Base-by-base conservation (phyloP, 139 green algal genomes). In the Chlorella ohadii region DNA sequence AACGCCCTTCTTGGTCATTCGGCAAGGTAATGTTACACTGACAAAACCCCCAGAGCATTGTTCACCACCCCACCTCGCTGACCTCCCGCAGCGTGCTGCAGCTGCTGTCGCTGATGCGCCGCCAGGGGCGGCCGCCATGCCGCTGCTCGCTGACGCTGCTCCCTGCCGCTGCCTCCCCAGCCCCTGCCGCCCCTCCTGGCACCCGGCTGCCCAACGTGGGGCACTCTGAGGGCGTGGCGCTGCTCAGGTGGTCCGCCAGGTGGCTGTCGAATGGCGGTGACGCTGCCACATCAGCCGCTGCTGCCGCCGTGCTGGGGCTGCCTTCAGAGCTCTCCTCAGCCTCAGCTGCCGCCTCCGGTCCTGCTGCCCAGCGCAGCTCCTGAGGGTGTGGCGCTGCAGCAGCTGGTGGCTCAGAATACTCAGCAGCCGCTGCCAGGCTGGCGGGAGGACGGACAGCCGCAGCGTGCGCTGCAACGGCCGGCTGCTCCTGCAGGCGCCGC, bases 211-310 rank as follows among this genome's bases (percentile, higher is more conserved):
- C 56, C 68, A 34, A 36, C 33, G 70, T 59, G 12, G 76, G 51
- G 51, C 51, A 59, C 51, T 59, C 51, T 59, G 51, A 82, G 15
- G 59, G 34, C 9, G 59, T 82, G 36, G 76, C 76, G 27, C 71
- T 39, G 17, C 55, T 71, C 36, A 72, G 25, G 7, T 82, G 76
- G 36, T 82, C 76, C 41, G 57, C 76, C 23, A 82, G 59, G 76
- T 61, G 28, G 76, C 57, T 82, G 56, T 15, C 7, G 2, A 27
- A 33, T 68, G 47, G 31, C 19, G 27, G 15, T 20, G n/a, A 31
- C 15, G n/a, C 72, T 3, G 27, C 47, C 19, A 51, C 15, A 3
- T 66, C 72, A 47, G 47, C 47, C 33, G 44, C 31, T 47, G 47
- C 51, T 4, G n/a, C 0, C 22, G 47, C 72, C 51, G 2, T 11